phyloP scores from a whole-genome alignment of 441 rosid genomes.

The Arabidopsis hybrid region DNA sequence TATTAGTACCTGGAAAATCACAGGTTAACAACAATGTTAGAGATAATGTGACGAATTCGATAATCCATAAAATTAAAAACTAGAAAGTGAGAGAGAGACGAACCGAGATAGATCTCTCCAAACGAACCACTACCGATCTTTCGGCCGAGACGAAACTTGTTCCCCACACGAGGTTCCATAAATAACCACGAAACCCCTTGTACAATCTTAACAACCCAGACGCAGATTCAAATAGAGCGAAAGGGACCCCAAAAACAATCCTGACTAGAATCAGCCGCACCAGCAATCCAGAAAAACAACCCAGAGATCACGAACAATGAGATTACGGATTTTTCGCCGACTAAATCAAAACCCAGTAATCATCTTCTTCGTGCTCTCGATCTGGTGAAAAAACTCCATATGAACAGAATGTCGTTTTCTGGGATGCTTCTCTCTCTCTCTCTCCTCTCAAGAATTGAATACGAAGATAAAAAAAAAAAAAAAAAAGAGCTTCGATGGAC shows the following conservation, averaged over 20 bases:
- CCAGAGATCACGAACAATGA: constrained; percentile 26
- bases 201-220: constrained; percentile 3
- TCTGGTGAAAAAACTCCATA: constrained; percentile 33
- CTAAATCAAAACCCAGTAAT: constrained; percentile 9
- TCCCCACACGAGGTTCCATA: constrained; percentile 95
- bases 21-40: constrained; percentile 12
- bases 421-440: constrained; percentile 6
- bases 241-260: neutral
- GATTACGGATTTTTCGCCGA: constrained; percentile 11
- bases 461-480: constrained; percentile 2
- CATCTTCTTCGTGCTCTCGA: constrained; percentile 18
- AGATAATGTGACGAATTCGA: constrained; percentile 9
- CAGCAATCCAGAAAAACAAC: constrained; percentile 33
- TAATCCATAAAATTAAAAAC: neutral
- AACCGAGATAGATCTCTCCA: constrained; percentile 97
- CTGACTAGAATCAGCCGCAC: constrained; percentile 40
- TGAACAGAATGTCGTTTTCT: constrained; percentile 30
- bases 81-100: constrained; percentile 25
- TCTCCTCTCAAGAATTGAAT: constrained; percentile 24
- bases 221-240: constrained; percentile 33
- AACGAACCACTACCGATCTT: constrained; percentile 99
- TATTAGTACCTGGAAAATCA: constrained; percentile 65
- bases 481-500: constrained; percentile 33
- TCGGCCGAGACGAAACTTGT: constrained; percentile 89
- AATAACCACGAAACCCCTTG: constrained; percentile 19